phyloP scores from a whole-genome alignment of 331 rosid genomes.

The Pyracantha coccinea region DNA sequence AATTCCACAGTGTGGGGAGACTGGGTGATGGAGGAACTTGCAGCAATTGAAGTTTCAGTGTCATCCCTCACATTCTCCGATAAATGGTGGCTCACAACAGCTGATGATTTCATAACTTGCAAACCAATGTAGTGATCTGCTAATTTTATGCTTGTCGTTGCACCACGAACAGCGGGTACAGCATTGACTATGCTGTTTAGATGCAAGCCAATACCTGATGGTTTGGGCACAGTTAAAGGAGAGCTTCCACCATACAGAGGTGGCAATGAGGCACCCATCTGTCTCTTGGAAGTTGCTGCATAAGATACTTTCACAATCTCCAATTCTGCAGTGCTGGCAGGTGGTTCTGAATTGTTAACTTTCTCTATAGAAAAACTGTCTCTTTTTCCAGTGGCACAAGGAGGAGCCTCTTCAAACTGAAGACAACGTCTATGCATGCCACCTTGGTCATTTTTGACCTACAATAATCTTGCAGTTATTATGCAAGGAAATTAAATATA shows the following conservation, averaged over 20 bases:
- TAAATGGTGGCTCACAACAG: slow-evolving; percentile 16
- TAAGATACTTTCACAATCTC: slow-evolving; percentile 12
- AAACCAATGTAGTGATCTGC: slow-evolving; percentile 18
- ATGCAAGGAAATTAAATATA: slow-evolving; percentile 13
- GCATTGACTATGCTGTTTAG: slow-evolving; percentile 48
- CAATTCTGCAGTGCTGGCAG: not conserved
- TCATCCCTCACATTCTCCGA: slow-evolving; percentile 22
- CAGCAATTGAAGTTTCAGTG: slow-evolving; percentile 12
- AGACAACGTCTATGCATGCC: slow-evolving; percentile 52
- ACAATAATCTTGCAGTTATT: slow-evolving; percentile 14
- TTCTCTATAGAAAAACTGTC: slow-evolving; percentile 6
- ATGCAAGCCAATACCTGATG: slow-evolving; percentile 56
- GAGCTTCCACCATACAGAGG: slow-evolving; percentile 22
- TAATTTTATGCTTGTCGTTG: slow-evolving; percentile 22
- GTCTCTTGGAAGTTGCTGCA: slow-evolving; percentile 13
- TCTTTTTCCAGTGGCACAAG: slow-evolving; percentile 13
- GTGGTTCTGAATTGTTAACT: slow-evolving; percentile 7
- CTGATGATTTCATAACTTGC: slow-evolving; percentile 22
- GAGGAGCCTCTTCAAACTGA: slow-evolving; percentile 45
- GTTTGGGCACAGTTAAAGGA: slow-evolving; percentile 24
- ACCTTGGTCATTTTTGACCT: slow-evolving; percentile 34
- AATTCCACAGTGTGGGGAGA: slow-evolving; percentile 19
- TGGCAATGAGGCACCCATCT: slow-evolving; percentile 15
- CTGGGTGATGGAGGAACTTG: slow-evolving; percentile 23
- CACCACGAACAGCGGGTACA: slow-evolving; percentile 27